A percentile compares a stretch with the other conserved stretches of the same genome.
These are phyloP conservation scores for Talaromyces marneffei DNA, from an alignment of 2,329 filamentous ascomycete genomes.

Conservation along the genomic window DNA sequence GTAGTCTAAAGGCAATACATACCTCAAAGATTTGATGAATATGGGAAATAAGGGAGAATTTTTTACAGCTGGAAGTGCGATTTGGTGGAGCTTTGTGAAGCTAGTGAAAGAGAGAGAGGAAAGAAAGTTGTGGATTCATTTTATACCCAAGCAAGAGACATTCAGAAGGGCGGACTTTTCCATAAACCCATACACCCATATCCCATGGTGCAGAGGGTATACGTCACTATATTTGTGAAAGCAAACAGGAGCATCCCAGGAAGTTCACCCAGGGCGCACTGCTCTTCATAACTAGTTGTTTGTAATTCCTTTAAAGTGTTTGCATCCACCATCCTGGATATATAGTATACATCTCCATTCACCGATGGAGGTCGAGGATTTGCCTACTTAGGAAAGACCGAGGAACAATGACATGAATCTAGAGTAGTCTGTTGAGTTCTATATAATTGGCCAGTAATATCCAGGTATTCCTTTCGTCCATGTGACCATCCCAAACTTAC, in stretches of 20 bases:
- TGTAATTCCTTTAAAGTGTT: not conserved
- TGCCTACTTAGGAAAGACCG: not conserved
- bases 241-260: not conserved
- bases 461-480: too few species aligned
- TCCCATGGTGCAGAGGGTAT: not conserved
- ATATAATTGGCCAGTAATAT: not conserved
- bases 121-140: not conserved
- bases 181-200: not conserved
- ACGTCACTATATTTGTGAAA: not conserved
- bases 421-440: not conserved
- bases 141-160: not conserved
- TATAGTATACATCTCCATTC: not conserved
- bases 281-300: not conserved
- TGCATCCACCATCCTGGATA: too few species aligned
- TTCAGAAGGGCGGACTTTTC: not conserved
- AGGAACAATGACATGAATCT: not conserved
- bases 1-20: not conserved
- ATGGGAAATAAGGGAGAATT: too few species aligned
- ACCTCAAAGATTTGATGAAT: not conserved
- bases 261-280: not conserved
- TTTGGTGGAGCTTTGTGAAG: not conserved
- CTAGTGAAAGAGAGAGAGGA: not conserved
- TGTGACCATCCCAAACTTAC: too few species aligned
- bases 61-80: not conserved
- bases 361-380: not conserved